Percentiles rank a stretch among this genome's conserved stretches.
phyloP scores from a whole-genome alignment of 495 filamentous ascomycete species.

The Neurospora discreta region DNA sequence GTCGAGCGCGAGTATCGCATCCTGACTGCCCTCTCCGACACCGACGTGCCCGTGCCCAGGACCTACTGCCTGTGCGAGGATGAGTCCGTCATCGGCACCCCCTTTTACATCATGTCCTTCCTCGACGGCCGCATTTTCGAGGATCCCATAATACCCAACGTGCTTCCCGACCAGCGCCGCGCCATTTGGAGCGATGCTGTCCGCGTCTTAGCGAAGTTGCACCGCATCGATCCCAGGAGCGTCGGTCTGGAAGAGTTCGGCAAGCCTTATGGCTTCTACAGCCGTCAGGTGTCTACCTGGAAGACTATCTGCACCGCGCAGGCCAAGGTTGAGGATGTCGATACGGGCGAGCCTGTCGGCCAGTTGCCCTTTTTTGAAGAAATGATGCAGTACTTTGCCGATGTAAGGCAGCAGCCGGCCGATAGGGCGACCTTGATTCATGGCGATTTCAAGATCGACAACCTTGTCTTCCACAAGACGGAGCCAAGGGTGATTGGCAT shows the following conservation, averaged over 20 bases:
- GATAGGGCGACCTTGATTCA: constrained; percentile 77
- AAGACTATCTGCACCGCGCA: constrained; percentile 66
- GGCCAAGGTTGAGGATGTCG: constrained; percentile 60
- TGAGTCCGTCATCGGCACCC: constrained; percentile 62
- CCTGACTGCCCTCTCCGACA: constrained; percentile 67
- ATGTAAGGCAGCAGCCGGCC: constrained; percentile 56
- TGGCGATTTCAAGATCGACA: constrained; percentile 98
- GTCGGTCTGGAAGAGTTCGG: constrained; percentile 65
- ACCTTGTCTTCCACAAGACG: constrained; percentile 83
- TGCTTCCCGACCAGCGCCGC: constrained; percentile 54
- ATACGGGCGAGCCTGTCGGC: constrained; percentile 65
- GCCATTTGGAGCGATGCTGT: constrained; percentile 83
- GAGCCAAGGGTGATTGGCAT: constrained; percentile 87
- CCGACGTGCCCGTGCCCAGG: constrained; percentile 78
- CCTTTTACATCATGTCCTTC: constrained; percentile 96
- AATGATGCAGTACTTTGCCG: constrained; percentile 66
- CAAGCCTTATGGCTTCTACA: constrained; percentile 67
- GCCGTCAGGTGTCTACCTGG: constrained; percentile 76
- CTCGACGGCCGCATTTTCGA: constrained; percentile 86
- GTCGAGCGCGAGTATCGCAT: constrained; percentile 93
- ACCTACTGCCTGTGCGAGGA: constrained; percentile 84
- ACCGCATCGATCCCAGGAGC: constrained; percentile 54
- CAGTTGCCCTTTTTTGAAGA: constrained; percentile 71
- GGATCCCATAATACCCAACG: constrained; percentile 70
- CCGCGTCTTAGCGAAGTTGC: constrained; percentile 73